Conservation (phyloP, 345 rosid genomes). For the Salix udensis region DNA sequence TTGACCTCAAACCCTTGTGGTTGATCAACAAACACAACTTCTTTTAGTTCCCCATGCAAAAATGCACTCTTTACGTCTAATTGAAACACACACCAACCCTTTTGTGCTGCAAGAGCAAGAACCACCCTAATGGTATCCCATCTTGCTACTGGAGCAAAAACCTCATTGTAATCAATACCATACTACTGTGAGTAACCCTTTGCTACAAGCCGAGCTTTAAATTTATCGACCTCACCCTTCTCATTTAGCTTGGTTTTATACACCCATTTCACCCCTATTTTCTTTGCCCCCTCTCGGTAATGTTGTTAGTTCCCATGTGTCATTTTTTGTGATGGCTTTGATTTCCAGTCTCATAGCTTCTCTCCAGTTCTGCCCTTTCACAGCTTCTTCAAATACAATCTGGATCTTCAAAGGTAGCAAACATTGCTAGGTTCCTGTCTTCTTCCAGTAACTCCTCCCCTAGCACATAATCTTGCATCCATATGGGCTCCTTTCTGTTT, state of each 20-base stretch:
- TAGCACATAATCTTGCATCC: background rate
- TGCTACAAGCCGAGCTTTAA: background rate
- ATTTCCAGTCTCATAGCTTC: background rate
- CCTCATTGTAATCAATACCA: background rate
- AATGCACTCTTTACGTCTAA: background rate
- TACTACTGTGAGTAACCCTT: background rate
- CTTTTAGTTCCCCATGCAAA: background rate
- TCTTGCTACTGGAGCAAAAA: background rate
- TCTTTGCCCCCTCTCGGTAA: background rate
- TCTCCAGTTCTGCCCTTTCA: background rate
- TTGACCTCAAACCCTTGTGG: background rate
- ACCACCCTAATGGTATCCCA: background rate
- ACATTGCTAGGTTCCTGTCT: background rate
- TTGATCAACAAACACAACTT: background rate
- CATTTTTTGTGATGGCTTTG: background rate
- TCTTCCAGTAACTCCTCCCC: background rate
- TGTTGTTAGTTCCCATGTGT: background rate
- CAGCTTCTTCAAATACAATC: background rate
- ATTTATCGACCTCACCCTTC: background rate
- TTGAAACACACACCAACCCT: background rate
- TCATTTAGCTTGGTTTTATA: background rate
- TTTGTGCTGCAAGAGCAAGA: background rate
- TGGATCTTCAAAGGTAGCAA: background rate
- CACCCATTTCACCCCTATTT: background rate
- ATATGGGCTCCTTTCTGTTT: background rate